phyloP scores from a whole-genome alignment of 2,329 filamentous ascomycete species.

The Coniochaeta ligniaria region DNA sequence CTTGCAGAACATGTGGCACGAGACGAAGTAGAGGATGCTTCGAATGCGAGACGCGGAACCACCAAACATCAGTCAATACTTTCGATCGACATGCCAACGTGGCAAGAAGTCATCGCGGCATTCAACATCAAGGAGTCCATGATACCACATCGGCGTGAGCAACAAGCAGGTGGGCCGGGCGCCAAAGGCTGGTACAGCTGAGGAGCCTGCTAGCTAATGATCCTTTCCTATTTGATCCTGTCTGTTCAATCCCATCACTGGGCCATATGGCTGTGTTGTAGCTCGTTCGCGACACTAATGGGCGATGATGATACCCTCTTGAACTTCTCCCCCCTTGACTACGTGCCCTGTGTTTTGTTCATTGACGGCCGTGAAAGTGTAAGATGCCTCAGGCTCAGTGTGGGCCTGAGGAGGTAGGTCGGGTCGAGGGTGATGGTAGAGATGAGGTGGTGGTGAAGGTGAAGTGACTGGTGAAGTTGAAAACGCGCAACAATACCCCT shows the following conservation, averaged over 20 bases:
- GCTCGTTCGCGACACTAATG: neutral
- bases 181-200: constrained; percentile 58
- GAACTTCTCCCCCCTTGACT: neutral
- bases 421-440: neutral
- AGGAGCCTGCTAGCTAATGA: neutral
- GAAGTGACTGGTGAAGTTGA: neutral
- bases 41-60: constrained; percentile 40
- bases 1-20: constrained; percentile 34
- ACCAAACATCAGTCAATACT: constrained; percentile 81
- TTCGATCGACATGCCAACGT: constrained; percentile 77
- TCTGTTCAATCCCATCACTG: neutral
- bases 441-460: neutral
- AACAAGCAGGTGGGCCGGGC: constrained; percentile 41
- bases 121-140: constrained; percentile 74
- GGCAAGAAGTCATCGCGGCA: constrained; percentile 68
- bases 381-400: no score
- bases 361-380: no score
- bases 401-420: neutral
- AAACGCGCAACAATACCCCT: neutral
- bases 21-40: constrained; percentile 36
- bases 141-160: constrained; percentile 73
- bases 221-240: neutral
- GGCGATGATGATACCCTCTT: neutral
- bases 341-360: no score
- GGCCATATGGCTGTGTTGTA: neutral